phyloP scores from a whole-genome alignment of 352 stramenopile genomes.

The Thalassiosira ordinaria region DNA sequence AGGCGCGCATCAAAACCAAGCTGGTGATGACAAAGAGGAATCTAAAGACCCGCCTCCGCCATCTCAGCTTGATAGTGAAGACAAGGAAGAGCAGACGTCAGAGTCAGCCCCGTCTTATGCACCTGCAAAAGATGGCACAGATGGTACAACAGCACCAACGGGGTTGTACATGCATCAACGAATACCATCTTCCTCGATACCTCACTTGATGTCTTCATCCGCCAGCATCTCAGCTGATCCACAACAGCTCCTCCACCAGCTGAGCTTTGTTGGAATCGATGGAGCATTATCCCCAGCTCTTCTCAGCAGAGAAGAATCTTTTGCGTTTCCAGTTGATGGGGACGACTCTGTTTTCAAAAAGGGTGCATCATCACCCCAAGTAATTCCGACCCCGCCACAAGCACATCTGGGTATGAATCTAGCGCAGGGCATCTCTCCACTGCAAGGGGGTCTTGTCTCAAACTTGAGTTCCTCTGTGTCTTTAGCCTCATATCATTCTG shows the following conservation, averaged over 20 bases:
- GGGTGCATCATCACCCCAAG: background rate
- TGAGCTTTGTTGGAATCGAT: conserved; percentile 36
- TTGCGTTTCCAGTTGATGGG: conserved; percentile 39
- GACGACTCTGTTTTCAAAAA: conserved; percentile 31
- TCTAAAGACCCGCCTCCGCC: background rate
- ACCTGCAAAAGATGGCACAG: conserved; percentile 2
- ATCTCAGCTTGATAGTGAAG: background rate
- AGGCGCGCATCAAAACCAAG: background rate
- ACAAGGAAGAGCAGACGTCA: background rate
- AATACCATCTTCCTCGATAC: conserved; percentile 50
- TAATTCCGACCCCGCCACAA: background rate
- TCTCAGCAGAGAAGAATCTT: conserved; percentile 15
- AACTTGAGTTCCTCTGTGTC: conserved; percentile 29
- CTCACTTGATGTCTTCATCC: conserved; percentile 38
- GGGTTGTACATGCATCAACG: conserved; percentile 7
- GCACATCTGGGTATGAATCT: background rate
- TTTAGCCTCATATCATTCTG: conserved; percentile 14
- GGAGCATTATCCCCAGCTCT: conserved; percentile 16
- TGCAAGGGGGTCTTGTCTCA: background rate
- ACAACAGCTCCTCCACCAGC: conserved; percentile 23
- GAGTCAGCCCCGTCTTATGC: background rate
- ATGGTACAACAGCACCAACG: conserved; percentile 7
- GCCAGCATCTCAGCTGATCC: conserved; percentile 12
- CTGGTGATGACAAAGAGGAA: conserved; percentile 6
- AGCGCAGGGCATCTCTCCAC: background rate